A percentile compares a stretch with the other conserved stretches of the same genome.
phyloP scores from a whole-genome alignment of 306 rosid genomes.

The Prunus mira region DNA sequence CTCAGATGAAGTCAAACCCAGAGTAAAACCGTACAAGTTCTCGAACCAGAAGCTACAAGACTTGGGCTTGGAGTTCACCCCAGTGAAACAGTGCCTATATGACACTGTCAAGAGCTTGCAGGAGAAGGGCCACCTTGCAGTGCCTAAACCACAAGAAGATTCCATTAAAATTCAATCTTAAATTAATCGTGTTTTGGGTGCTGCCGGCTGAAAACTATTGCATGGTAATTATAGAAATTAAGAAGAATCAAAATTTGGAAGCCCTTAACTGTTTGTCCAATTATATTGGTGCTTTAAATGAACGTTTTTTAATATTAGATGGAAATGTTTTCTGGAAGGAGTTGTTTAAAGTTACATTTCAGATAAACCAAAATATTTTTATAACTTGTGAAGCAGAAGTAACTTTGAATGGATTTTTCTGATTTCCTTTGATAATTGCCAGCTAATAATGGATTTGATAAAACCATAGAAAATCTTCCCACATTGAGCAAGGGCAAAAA shows the following conservation, averaged over 20 bases:
- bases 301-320: neutral
- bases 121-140: conserved; percentile 75
- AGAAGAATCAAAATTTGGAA: neutral
- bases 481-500: too few relatives aligned
- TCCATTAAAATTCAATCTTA: conserved; percentile 32
- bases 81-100: conserved; percentile 68
- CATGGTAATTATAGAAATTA: neutral
- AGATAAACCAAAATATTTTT: too few relatives aligned
- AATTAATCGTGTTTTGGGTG: neutral
- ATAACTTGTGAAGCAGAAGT: too few relatives aligned
- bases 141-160: conserved; percentile 33
- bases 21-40: conserved; percentile 61
- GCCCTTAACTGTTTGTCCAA: neutral
- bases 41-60: conserved; percentile 68
- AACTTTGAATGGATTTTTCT: too few relatives aligned
- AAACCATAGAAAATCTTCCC: too few relatives aligned
- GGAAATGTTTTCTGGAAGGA: neutral
- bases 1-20: conserved; percentile 76
- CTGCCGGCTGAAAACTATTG: neutral
- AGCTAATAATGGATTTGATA: too few relatives aligned
- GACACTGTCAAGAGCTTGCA: conserved; percentile 85
- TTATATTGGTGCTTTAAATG: neutral
- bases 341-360: too few relatives aligned
- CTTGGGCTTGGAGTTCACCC: conserved; percentile 71
- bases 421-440: too few relatives aligned